Percentiles rank a stretch among this genome's conserved stretches.
phyloP scores from a whole-genome alignment of 306 rosid species.

The Vigna nakashimae region DNA sequence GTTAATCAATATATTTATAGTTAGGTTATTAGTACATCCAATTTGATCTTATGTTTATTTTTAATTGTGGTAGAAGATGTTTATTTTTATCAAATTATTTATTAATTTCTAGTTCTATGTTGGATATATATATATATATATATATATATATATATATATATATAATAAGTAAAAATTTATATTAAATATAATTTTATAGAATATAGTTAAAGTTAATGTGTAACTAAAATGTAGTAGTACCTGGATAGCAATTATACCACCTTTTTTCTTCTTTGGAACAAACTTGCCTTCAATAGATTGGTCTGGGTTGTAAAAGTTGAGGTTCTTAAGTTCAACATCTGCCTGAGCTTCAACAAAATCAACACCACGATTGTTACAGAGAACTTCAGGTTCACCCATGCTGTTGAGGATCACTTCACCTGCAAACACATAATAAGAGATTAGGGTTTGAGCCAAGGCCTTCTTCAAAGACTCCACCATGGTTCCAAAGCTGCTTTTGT shows the following conservation, averaged over 20 bases:
- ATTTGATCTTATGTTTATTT: too few relatives aligned
- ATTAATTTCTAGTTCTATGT: too few relatives aligned
- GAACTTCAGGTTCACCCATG: slow-evolving; percentile 72
- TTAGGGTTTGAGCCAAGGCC: slow-evolving; percentile 58
- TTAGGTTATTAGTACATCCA: too few relatives aligned
- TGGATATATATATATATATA: too few relatives aligned
- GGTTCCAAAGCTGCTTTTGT: slow-evolving; percentile 32
- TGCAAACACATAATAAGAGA: slow-evolving; percentile 62
- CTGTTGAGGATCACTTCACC: slow-evolving; percentile 69
- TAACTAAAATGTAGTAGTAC: slow-evolving; percentile 45
- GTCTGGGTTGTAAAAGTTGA: slow-evolving; percentile 71
- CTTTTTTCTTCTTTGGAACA: slow-evolving; percentile 65
- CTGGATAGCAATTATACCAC: slow-evolving; percentile 75
- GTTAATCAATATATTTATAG: too few relatives aligned
- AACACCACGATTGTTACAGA: slow-evolving; percentile 84
- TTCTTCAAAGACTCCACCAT: slow-evolving; percentile 57
- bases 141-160: too few relatives aligned
- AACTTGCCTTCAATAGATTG: slow-evolving; percentile 64
- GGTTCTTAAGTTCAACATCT: slow-evolving; percentile 53
- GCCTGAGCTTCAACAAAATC: slow-evolving; percentile 73
- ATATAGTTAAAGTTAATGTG: too few relatives aligned
- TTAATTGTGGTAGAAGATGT: too few relatives aligned
- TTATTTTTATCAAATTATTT: too few relatives aligned
- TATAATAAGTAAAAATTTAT: too few relatives aligned
- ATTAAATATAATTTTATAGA: too few relatives aligned